phyloP scores from a whole-genome alignment of 345 rosid species.

The Passiflora organensis region DNA sequence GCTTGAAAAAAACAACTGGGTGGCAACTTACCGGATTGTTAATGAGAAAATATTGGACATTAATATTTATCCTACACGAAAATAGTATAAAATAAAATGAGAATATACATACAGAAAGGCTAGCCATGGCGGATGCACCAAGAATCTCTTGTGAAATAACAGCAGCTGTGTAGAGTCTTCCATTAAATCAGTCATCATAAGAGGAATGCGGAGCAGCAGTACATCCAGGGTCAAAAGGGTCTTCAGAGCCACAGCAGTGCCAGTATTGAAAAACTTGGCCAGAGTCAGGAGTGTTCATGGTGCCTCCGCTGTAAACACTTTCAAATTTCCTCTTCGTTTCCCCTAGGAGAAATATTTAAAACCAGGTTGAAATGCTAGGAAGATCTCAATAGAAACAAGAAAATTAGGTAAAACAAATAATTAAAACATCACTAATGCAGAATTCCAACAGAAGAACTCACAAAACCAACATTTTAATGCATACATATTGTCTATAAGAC shows the following conservation, averaged over 20 bases:
- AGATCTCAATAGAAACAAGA: too few relatives aligned
- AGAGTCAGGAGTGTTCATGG: conserved; percentile 73
- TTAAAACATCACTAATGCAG: too few relatives aligned
- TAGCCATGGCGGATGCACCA: neutral
- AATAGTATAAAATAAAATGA: too few relatives aligned
- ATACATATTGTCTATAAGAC: too few relatives aligned
- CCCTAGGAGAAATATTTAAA: conserved; percentile 31
- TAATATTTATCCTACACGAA: too few relatives aligned
- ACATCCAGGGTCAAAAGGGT: conserved; percentile 84
- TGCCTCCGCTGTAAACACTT: conserved; percentile 76
- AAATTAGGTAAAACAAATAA: too few relatives aligned
- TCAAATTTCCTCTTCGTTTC: conserved; percentile 94
- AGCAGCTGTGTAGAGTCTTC: neutral
- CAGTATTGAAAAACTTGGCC: conserved; percentile 71
- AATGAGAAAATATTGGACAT: too few relatives aligned
- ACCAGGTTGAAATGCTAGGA: neutral
- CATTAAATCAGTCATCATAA: conserved; percentile 58
- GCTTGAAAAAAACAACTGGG: too few relatives aligned
- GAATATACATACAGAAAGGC: neutral
- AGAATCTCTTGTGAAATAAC: neutral
- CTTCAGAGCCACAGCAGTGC: conserved; percentile 97
- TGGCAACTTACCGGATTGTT: too few relatives aligned
- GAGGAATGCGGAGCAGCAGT: conserved; percentile 76
- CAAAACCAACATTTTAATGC: too few relatives aligned
- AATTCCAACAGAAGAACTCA: too few relatives aligned